Evolutionary conservation across 129 eudicot species (phyloP), one percentile per base, ranked within the genome.

Genomic region (Centella asiatica): DNA sequence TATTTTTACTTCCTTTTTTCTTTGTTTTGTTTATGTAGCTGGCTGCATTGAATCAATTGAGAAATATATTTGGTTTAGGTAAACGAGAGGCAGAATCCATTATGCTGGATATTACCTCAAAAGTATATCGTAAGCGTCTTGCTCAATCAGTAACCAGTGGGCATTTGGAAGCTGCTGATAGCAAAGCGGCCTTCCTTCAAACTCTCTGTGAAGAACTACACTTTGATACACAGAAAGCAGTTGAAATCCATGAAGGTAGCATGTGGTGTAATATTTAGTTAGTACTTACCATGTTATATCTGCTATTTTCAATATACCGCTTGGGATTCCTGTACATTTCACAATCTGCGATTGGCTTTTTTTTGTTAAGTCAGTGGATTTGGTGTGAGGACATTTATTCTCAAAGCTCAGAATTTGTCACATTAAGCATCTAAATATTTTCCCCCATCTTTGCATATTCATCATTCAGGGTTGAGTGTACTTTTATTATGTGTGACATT

Each of bases 121-220:
- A 87, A 61, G 83, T 74, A 33, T 93, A 93, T 59, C 90, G 96
- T 51, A 88, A 78, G 65, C 87, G 87, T 18, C 83, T 93, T 49
- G 77, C 85, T 25, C 92, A 88, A 62, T 82, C 99, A 13, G 85
- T 93, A 69, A 76, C 84, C 13, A 73, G 86, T 23, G 99, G 99
- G 37, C 76, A 69, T 53, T 64, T 93, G 65, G 84, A 60, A 74
- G 88, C 88, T 42, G 86, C 96, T 44, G 87, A 84, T 24, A 93
- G 99, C 77, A 93, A 93, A 88, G 99, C 99, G 56, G 89, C 80
- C 19, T 88, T 80, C 72, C 99, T 93, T 73, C 99, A 93, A 69
- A 78, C 72, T 50, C 87, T 93, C 23, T 93, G 99, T 40, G 99
- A 88, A 62, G 85, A 83, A 37, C 71, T 93, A 77, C 86, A 75